Evolutionary conservation across 202 grass and related monocot species (phyloP), one percentile per base, ranked within the genome.

Genomic region (Panicum virgatum): DNA sequence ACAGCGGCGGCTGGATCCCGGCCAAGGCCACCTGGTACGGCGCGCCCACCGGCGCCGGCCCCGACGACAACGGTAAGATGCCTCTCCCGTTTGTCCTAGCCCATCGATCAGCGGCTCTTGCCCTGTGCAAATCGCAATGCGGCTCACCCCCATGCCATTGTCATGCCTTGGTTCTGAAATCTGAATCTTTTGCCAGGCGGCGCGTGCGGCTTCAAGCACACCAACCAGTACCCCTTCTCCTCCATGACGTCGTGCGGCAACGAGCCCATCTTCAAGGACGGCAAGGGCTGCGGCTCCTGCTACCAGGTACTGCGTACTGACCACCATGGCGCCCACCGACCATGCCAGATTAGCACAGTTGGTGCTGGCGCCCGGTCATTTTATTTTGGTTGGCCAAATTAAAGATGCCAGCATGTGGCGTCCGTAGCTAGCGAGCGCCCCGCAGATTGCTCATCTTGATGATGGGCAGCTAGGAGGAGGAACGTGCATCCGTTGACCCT

Each of bases 161-260:
- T n/a, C n/a, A n/a, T n/a, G n/a, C n/a, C 6, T 60, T 53, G 50
- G 13, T 20, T 3, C 13, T 47, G n/a, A n/a, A n/a, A n/a, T n/a
- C n/a, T n/a, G 40, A 51, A 50, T 27, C 36, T n/a, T n/a, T n/a
- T 68, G 37, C 15, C 57, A 90, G 88, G 88, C 66, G 88, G 88
- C 32, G 88, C 80, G 14, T 90, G 88, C 39, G 88, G 88, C 42
- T 90, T 90, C 75, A 90, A 90, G 84, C 23, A 86, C 64, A 78
- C 78, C 15, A 87, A 90, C 54, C 73, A 70, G 80, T 82, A 78
- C 75, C 88, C 88, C 0, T 90, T 90, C 88, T 76, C 69, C 2
- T 87, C 84, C 73, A 90, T 90, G 88, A 90, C 88, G 5, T 90
- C 88, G 37, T 90, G 88, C 23, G 88, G 88, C 42, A 90, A 90